phyloP scores from a whole-genome alignment of 306 rosid species.

The Cicer pinnatifidum region DNA sequence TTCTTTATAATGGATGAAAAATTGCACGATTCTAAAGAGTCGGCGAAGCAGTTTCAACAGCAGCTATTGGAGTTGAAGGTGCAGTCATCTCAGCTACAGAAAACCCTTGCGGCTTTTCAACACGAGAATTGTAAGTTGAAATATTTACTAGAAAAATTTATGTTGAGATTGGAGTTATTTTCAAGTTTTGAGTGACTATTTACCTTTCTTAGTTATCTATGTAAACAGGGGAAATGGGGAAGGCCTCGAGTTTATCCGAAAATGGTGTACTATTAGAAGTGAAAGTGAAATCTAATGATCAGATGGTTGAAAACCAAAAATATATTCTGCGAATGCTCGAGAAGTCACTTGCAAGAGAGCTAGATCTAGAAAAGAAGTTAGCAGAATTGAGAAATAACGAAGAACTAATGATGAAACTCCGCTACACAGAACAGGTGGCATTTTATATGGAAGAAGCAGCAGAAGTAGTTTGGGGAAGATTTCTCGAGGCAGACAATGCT shows the following conservation, averaged over 20 bases:
- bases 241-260: conserved; percentile 53
- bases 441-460: conserved; percentile 85
- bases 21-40: conserved; percentile 72
- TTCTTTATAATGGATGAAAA: conserved; percentile 63
- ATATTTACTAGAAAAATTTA: conserved; percentile 31
- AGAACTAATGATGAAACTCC: conserved; percentile 78
- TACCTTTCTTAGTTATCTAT: conserved; percentile 46
- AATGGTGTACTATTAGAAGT: conserved; percentile 47
- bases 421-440: conserved; percentile 73
- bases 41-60: conserved; percentile 66
- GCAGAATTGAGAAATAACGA: conserved; percentile 73
- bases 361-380: conserved; percentile 81
- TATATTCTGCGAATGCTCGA: conserved; percentile 87
- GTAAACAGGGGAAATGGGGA: conserved; percentile 64
- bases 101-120: conserved; percentile 58
- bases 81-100: conserved; percentile 80
- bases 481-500: conserved; percentile 92
- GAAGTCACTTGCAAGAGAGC: conserved; percentile 87
- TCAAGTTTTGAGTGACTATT: conserved; percentile 36
- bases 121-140: conserved; percentile 60
- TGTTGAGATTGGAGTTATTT: conserved; percentile 22
- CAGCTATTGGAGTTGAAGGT: conserved; percentile 74
- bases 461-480: conserved; percentile 95
- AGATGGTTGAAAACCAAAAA: conserved; percentile 70
- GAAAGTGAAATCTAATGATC: conserved; percentile 56